Conservation (phyloP, 768 basidiomycete species). For the Hericium coralloides region DNA sequence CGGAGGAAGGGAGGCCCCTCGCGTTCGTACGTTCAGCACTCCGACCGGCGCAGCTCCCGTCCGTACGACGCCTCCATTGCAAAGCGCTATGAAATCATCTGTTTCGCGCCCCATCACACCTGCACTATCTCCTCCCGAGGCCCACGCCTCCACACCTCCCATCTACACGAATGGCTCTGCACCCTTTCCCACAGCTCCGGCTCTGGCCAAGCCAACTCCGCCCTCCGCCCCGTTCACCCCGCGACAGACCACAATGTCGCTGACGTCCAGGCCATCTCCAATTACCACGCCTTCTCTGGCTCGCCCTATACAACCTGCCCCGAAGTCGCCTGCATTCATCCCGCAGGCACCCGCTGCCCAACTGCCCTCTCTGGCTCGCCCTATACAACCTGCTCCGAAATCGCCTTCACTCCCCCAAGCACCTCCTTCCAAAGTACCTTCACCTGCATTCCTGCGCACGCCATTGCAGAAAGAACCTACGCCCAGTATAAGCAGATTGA, state of each 20-base stretch:
- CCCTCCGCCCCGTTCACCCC: neutral
- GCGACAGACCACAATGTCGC: neutral
- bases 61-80: neutral
- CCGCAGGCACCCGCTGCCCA: constrained; percentile 33
- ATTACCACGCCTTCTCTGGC: neutral
- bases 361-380: constrained; percentile 39
- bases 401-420: constrained; percentile 35
- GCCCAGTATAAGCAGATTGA: constrained; percentile 72
- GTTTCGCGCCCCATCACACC: neutral
- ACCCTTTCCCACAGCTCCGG: neutral
- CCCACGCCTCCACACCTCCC: neutral
- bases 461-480: constrained; percentile 59
- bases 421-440: constrained; percentile 31
- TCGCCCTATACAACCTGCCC: constrained; percentile 14
- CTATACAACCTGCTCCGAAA: constrained; percentile 26
- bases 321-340: constrained; percentile 34
- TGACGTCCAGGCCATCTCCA: neutral
- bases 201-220: neutral
- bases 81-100: neutral
- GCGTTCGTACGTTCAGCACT: constrained; percentile 15
- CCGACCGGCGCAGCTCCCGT: constrained; percentile 10
- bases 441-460: constrained; percentile 52
- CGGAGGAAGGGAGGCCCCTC: neutral
- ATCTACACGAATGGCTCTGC: neutral
- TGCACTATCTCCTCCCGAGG: neutral